phyloP scores from a whole-genome alignment of 23 red algal species.

The Gracilariopsis chorda region DNA sequence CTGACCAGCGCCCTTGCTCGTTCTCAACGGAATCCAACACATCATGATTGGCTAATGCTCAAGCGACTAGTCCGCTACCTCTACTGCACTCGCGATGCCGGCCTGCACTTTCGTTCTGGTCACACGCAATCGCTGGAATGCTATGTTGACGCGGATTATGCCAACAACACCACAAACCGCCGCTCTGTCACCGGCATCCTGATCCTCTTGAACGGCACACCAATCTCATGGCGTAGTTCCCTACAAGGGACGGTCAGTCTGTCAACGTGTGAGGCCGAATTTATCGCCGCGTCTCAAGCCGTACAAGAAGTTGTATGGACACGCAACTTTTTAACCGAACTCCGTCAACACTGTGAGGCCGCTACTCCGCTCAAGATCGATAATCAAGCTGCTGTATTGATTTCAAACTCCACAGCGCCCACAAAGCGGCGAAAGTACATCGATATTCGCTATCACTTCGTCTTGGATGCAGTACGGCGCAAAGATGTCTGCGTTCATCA shows the following conservation, averaged over 20 bases:
- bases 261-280: constrained; percentile 11
- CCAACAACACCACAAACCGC: background rate
- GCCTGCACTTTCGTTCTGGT: background rate
- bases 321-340: background rate
- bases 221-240: background rate
- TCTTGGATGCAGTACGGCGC: background rate
- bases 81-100: background rate
- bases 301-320: background rate
- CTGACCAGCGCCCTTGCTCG: background rate
- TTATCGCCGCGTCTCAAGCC: background rate
- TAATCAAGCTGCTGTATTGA: background rate
- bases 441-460: background rate
- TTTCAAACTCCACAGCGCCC: background rate
- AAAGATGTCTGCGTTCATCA: background rate
- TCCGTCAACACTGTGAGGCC: background rate
- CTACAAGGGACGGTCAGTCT: background rate
- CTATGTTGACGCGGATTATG: constrained; percentile 4
- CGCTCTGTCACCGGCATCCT: background rate
- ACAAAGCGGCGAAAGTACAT: background rate
- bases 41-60: background rate
- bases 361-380: background rate
- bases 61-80: background rate
- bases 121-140: background rate
- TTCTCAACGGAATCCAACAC: background rate
- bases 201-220: background rate